Conservation (phyloP, 306 rosid species). For the Acacia crassicarpa region DNA sequence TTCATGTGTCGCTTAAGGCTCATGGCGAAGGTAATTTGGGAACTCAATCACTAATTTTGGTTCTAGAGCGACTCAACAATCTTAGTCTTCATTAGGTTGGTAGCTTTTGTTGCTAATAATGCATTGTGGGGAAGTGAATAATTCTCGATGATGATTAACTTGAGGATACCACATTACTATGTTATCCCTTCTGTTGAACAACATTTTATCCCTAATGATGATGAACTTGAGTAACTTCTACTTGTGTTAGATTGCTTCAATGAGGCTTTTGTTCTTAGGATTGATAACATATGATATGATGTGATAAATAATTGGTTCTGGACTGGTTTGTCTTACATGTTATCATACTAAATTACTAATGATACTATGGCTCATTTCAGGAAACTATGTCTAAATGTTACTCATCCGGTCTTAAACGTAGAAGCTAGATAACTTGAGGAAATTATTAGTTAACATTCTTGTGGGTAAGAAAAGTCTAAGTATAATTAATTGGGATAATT, state of each 20-base stretch:
- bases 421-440: no score
- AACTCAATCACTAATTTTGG: conserved; percentile 67
- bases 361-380: neutral
- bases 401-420: no score
- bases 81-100: conserved; percentile 45
- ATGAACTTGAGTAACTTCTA: no score
- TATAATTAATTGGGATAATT: no score
- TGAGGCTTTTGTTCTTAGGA: neutral
- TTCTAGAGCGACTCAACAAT: conserved; percentile 84
- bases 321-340: neutral
- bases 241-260: no score
- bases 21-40: conserved; percentile 84
- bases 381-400: neutral
- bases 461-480: no score
- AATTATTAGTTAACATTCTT: no score
- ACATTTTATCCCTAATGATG: no score
- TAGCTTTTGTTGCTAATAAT: neutral
- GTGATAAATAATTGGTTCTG: neutral
- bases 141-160: neutral
- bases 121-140: neutral
- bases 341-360: no score
- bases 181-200: neutral
- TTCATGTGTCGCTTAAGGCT: conserved; percentile 74
- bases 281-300: neutral
- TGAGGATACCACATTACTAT: neutral